These are phyloP conservation scores for Tagetes patula DNA, from an alignment of 129 eudicot species.

Conservation along the genomic window DNA sequence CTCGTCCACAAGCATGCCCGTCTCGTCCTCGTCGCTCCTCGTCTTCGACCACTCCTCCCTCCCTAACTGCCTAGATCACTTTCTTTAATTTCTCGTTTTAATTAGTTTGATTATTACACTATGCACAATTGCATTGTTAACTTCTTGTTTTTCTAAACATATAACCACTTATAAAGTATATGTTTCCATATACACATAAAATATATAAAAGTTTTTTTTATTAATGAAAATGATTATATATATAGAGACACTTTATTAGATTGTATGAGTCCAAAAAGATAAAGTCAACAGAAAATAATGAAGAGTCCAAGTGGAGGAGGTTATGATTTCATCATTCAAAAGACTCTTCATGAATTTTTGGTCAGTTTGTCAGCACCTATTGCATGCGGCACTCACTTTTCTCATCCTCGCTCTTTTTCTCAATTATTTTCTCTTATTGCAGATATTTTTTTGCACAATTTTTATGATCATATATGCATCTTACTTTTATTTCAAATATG, in stretches of 20 bases:
- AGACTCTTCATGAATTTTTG: conserved; percentile 45
- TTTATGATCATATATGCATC: neutral
- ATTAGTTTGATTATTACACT: no score
- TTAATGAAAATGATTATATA: conserved; percentile 2
- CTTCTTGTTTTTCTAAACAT: no score
- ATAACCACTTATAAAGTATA: neutral
- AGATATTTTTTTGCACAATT: neutral
- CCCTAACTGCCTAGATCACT: no score
- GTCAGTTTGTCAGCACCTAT: conserved; percentile 49
- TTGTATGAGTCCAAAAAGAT: conserved; percentile 44
- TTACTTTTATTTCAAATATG: neutral
- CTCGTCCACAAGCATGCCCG: no score
- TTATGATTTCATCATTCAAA: conserved; percentile 46
- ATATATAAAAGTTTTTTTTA: neutral
- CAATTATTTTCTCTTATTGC: conserved; percentile 6
- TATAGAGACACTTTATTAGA: conserved; percentile 4
- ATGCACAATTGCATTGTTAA: no score
- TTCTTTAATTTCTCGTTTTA: no score
- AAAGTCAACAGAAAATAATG: conserved; percentile 40
- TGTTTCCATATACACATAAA: neutral
- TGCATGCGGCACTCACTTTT: conserved; percentile 49
- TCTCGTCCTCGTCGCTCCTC: no score
- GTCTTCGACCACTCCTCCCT: no score
- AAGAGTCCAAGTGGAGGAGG: conserved; percentile 41
- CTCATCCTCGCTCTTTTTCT: neutral